These are phyloP conservation scores for Penicillium sp. DNA, from an alignment of 2,329 filamentous ascomycete species.

Conservation along the genomic window DNA sequence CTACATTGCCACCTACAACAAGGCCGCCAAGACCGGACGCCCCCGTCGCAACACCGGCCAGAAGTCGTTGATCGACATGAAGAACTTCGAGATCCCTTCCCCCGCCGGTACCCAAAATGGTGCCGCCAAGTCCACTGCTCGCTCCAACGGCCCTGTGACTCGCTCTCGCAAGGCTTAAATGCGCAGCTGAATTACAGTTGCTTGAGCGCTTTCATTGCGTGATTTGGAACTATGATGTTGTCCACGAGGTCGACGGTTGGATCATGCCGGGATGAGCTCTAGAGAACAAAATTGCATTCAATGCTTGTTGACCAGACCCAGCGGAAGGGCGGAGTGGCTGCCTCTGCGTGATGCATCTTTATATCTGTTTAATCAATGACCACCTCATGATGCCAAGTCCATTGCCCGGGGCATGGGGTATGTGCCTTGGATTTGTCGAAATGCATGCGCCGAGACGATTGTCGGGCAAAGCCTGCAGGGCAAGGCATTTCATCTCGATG, in stretches of 20 bases:
- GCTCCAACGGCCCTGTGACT: slow-evolving; percentile 45
- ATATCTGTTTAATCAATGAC: slow-evolving; percentile 30
- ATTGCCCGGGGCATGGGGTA: slow-evolving; percentile 20
- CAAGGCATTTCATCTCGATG: slow-evolving; percentile 14
- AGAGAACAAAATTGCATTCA: background rate
- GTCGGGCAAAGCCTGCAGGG: slow-evolving; percentile 9
- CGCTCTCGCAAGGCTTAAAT: slow-evolving; percentile 48
- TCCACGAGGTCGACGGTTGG: background rate
- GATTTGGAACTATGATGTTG: background rate
- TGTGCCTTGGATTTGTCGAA: slow-evolving; percentile 15
- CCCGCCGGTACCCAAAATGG: slow-evolving; percentile 30
- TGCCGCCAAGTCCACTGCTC: slow-evolving; percentile 35
- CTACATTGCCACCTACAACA: slow-evolving; percentile 93
- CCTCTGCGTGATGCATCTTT: slow-evolving; percentile 20
- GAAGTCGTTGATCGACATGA: slow-evolving; percentile 81
- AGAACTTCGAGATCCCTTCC: slow-evolving; percentile 61
- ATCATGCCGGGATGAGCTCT: slow-evolving; percentile 3
- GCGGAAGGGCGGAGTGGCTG: slow-evolving; percentile 13
- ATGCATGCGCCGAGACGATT: slow-evolving; percentile 8
- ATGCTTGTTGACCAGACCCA: slow-evolving; percentile 5
- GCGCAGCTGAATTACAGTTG: background rate
- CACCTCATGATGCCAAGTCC: slow-evolving; percentile 25
- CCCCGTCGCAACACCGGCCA: slow-evolving; percentile 62
- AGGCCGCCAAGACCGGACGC: slow-evolving; percentile 51
- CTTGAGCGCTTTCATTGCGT: slow-evolving; percentile 1